Base-by-base conservation (phyloP, 2,329 filamentous ascomycete genomes). In the Epichloe uncinata region DNA sequence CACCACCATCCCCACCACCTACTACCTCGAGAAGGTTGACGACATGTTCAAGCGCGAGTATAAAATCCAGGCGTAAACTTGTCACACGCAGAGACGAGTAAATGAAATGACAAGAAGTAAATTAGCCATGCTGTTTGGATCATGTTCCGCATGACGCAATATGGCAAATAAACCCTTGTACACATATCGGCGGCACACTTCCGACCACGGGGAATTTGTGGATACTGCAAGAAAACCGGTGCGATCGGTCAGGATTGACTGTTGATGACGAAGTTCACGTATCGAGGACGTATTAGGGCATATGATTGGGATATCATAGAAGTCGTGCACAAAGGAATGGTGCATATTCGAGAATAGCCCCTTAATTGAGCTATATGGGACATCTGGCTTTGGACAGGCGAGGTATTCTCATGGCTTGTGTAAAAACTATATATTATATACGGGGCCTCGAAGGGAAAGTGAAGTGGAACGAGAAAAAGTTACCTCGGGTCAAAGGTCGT, bases 1-100 rank as follows among this genome's bases (percentile, higher is more conserved):
- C 43, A 85, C 78, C 57, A 77, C 93, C 51, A 64, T 66, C 53
- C 69, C 77, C 52, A 83, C 81, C 52, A 81, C 81, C 20, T 93
- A 91, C 73, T 93, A 90, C 72, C 76, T 93, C 52, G 80, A 79
- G 63, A 81, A 83, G 66, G 78, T 93, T 45, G 86, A 93, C 62
- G 85, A 87, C 60, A 88, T 88, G 85, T 93, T 87, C 82, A 82
- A 85, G 73, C 80, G 87, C 61, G 78, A 78, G 64, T 93, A 93
- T 69, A 70, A 75, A 50, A 65, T 90, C 71, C 86, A 90, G 77
- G 82, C 77, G 66, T 90, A 78, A 64, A 58, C 5, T 46, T 26
- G 42, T 20, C 30, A 11, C 13, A 11, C 13, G 37, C 36, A 46
- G 15, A 44, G 42, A 46, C 35, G 26, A 41, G 7, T 12, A n/a